phyloP scores from a whole-genome alignment of 768 basidiomycete genomes.

The Lactarius hengduanensis region DNA sequence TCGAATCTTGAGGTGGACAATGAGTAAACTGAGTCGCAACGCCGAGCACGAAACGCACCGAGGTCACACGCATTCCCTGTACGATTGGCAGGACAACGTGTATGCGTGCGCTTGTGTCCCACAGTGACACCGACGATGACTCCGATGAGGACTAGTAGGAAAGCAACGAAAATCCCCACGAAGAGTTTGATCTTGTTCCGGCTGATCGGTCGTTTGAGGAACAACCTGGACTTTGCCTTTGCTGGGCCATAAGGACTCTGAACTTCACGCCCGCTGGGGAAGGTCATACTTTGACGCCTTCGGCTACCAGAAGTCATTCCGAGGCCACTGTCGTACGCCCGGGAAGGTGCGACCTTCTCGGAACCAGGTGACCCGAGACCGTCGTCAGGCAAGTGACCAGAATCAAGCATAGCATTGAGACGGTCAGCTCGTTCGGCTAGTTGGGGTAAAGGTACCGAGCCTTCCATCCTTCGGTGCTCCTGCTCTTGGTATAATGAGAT shows the following conservation, averaged over 20 bases:
- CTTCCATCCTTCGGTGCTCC: slow-evolving; percentile 46
- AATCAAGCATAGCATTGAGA: slow-evolving; percentile 50
- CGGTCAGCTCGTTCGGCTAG: slow-evolving; percentile 51
- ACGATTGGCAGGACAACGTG: slow-evolving; percentile 43
- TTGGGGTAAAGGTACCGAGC: slow-evolving; percentile 49
- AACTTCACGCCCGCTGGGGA: background rate
- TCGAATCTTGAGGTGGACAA: slow-evolving; percentile 47
- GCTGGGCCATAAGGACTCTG: background rate
- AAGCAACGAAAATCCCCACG: slow-evolving; percentile 22
- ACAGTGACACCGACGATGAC: slow-evolving; percentile 47
- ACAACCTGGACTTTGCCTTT: slow-evolving; percentile 20
- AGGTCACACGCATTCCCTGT: slow-evolving; percentile 56
- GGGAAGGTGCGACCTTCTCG: slow-evolving; percentile 5
- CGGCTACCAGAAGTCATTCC: slow-evolving; percentile 12
- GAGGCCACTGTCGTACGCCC: slow-evolving; percentile 12
- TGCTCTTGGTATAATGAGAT: slow-evolving; percentile 44
- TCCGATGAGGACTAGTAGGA: slow-evolving; percentile 40
- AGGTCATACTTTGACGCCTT: slow-evolving; percentile 12
- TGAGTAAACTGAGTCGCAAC: slow-evolving; percentile 9
- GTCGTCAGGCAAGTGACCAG: slow-evolving; percentile 52
- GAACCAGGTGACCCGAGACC: slow-evolving; percentile 36
- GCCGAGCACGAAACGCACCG: slow-evolving; percentile 40
- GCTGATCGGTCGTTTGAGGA: slow-evolving; percentile 17
- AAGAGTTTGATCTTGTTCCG: slow-evolving; percentile 25
- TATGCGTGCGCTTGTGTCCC: slow-evolving; percentile 32